Percentiles rank a stretch among this genome's conserved stretches.
Evolutionary conservation across 148 eudicot species (phyloP).

Genomic region (Agrostemma githago): DNA sequence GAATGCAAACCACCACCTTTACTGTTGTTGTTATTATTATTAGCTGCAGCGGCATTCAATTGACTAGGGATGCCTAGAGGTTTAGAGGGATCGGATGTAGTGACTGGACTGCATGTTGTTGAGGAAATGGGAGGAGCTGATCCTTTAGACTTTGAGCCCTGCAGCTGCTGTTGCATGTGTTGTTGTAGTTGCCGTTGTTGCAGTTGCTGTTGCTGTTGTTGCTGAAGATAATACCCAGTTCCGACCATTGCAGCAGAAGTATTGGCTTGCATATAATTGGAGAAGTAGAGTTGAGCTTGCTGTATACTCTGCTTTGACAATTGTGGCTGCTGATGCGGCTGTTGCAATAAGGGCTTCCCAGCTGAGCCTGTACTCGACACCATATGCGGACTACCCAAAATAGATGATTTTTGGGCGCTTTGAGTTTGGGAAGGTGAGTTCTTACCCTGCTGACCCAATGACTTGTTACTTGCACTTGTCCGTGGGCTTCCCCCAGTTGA

Average conservation of each 20-base stretch:
- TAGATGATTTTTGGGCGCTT: constrained; percentile 57
- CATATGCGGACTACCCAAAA: constrained; percentile 70
- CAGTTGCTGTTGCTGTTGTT: constrained; percentile 44
- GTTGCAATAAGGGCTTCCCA: constrained; percentile 46
- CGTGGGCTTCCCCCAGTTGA: constrained; percentile 85
- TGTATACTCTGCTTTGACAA: constrained; percentile 41
- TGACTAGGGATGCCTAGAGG: constrained; percentile 29
- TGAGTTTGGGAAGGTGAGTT: constrained; percentile 36
- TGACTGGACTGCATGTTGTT: constrained; percentile 40
- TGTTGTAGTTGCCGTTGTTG: constrained; percentile 43
- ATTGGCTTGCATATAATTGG: constrained; percentile 50
- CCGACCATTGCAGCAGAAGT: constrained; percentile 30
- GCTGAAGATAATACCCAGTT: constrained; percentile 59
- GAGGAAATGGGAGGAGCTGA: constrained; percentile 41
- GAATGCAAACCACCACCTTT: constrained; percentile 55
- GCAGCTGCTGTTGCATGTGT: neutral
- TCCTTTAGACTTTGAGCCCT: constrained; percentile 32
- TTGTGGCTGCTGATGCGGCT: constrained; percentile 44
- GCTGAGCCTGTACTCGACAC: constrained; percentile 32
- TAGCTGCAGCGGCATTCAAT: constrained; percentile 13
- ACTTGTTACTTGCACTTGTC: constrained; percentile 43
- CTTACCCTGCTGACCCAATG: constrained; percentile 49
- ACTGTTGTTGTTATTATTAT: constrained; percentile 21
- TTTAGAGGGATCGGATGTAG: constrained; percentile 66
- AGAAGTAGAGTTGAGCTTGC: constrained; percentile 55